Percentiles rank a stretch among this genome's conserved stretches.
Conservation (phyloP, 1,284 basidiomycete species). For the Heterobasidion annosum region DNA sequence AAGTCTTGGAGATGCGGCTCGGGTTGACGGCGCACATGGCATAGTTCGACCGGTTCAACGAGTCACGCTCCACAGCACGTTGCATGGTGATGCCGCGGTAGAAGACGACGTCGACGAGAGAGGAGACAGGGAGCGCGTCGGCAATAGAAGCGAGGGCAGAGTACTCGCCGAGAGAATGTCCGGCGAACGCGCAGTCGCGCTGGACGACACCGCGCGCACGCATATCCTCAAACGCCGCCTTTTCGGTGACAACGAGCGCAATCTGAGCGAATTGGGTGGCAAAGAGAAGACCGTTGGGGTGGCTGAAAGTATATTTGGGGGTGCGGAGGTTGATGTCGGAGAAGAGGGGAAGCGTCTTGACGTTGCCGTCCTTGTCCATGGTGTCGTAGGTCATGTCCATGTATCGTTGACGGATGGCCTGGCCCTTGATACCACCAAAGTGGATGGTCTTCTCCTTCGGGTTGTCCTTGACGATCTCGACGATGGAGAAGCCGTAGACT, state of each 20-base stretch:
- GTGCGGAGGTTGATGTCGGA: conserved; percentile 89
- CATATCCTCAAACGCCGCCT: conserved; percentile 98
- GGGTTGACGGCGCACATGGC: conserved; percentile 99
- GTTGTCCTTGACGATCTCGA: conserved; percentile 97
- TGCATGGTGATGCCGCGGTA: conserved; percentile 99
- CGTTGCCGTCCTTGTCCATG: conserved; percentile 89
- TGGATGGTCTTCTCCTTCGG: conserved; percentile 97
- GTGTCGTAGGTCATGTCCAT: conserved; percentile 99
- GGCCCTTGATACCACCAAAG: conserved; percentile 98
- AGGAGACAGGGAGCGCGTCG: conserved; percentile 89
- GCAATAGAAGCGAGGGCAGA: conserved; percentile 96
- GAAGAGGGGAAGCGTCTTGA: conserved; percentile 92
- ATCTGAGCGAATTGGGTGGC: conserved; percentile 99
- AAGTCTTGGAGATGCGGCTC: conserved; percentile 87
- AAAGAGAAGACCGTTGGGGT: conserved; percentile 90
- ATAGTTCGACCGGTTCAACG: conserved; percentile 89
- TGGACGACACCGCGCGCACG: conserved; percentile 93
- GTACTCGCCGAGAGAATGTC: conserved; percentile 98
- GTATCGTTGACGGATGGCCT: conserved; percentile 95
- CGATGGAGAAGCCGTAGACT: conserved; percentile 95
- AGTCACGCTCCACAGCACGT: conserved; percentile 92
- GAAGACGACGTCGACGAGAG: conserved; percentile 98
- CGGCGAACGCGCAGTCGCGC: conserved; percentile 87
- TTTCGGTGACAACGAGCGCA: conserved; percentile 94
- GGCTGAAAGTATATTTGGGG: conserved; percentile 94